A percentile compares a stretch with the other conserved stretches of the same genome.
Evolutionary conservation across 495 filamentous ascomycete species (phyloP).

Genomic region (Lasiosphaeria ovina): DNA sequence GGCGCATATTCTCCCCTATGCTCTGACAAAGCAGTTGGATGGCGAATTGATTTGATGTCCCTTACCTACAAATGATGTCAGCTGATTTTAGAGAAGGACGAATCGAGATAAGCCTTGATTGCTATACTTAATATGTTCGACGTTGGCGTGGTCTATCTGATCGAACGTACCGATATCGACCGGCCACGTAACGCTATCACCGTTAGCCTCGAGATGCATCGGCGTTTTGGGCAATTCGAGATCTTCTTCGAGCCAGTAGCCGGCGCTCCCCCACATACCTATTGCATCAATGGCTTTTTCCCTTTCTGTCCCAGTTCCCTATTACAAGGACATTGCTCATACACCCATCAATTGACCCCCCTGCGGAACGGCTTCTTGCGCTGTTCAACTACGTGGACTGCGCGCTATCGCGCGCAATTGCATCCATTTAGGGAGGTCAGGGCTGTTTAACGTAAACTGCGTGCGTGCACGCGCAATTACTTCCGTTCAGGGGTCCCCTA

Average conservation of each 20-base stretch:
- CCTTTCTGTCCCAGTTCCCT: constrained; percentile 6
- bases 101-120: constrained; percentile 15
- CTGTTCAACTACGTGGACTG: constrained; percentile 7
- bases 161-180: constrained; percentile 17
- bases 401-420: background rate
- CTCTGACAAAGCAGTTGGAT: constrained; percentile 12
- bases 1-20: constrained; percentile 19
- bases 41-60: constrained; percentile 13
- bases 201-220: constrained; percentile 13
- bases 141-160: constrained; percentile 12
- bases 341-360: constrained; percentile 24
- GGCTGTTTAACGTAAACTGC: background rate
- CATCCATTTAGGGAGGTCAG: background rate
- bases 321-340: constrained; percentile 8
- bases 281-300: constrained; percentile 18
- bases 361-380: constrained; percentile 25
- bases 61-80: background rate
- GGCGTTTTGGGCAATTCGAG: constrained; percentile 14
- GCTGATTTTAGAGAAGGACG: constrained; percentile 7
- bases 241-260: constrained; percentile 15
- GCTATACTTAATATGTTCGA: constrained; percentile 21
- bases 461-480: background rate
- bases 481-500: background rate
- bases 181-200: constrained; percentile 17
- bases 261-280: constrained; percentile 20